Evolutionary conservation across 2,329 filamentous ascomycete species (phyloP).

Genomic region (Mollisia scopiformis): DNA sequence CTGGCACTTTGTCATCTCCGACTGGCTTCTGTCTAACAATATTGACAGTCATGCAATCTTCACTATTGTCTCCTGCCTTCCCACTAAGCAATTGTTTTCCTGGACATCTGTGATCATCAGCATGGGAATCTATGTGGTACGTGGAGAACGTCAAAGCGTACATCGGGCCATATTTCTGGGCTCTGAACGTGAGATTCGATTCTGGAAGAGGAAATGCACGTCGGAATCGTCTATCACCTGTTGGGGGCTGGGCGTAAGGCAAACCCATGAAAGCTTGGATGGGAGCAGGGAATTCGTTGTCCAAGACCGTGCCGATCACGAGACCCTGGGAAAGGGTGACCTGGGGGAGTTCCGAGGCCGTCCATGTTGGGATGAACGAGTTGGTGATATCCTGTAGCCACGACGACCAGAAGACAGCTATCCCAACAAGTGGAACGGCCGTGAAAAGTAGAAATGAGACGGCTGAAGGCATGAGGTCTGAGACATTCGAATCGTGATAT

Average conservation of each 20-base stretch:
- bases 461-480: constrained; percentile 11
- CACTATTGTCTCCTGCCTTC: constrained; percentile 33
- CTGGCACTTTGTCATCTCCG: constrained; percentile 41
- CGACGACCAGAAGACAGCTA: constrained; percentile 8
- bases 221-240: constrained; percentile 48
- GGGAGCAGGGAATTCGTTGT: constrained; percentile 31
- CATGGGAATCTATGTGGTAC: too few relatives aligned
- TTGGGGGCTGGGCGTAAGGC: constrained; percentile 49
- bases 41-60: constrained; percentile 56
- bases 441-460: constrained; percentile 1
- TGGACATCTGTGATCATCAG: constrained; percentile 37
- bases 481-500: background rate
- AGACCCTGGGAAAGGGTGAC: constrained; percentile 32
- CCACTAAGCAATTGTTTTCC: constrained; percentile 33
- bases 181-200: constrained; percentile 35
- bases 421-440: constrained; percentile 16
- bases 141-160: constrained; percentile 6
- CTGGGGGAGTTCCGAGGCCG: constrained; percentile 6
- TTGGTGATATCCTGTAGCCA: constrained; percentile 1
- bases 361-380: background rate
- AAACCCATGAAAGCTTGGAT: constrained; percentile 49
- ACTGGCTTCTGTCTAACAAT: constrained; percentile 42
- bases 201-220: constrained; percentile 32
- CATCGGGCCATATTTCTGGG: constrained; percentile 40
- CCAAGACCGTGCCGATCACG: constrained; percentile 35